These are phyloP conservation scores for Xylariaceae sp. DNA, from an alignment of 2,329 filamentous ascomycete species.

Conservation along the genomic window DNA sequence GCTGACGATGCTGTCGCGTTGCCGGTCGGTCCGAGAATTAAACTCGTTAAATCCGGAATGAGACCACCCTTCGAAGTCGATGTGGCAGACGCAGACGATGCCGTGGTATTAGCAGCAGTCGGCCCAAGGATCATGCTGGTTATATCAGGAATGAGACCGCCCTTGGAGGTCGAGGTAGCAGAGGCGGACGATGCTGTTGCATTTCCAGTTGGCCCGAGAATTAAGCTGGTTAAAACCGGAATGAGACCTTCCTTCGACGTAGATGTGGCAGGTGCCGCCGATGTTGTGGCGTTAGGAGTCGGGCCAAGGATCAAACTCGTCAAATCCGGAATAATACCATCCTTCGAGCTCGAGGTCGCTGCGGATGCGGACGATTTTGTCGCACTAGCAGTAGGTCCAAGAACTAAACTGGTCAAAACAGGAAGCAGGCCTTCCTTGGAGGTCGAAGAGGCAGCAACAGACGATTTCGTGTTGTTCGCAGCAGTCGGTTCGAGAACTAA, in stretches of 20 bases:
- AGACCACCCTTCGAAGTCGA: background rate
- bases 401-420: constrained; percentile 6
- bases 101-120: background rate
- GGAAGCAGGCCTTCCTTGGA: constrained; percentile 1
- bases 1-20: constrained; percentile 12
- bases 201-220: constrained; percentile 11
- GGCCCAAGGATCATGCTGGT: background rate
- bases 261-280: constrained; percentile 10
- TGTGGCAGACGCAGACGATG: background rate
- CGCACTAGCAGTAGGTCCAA: constrained; percentile 12
- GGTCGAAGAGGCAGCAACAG: background rate
- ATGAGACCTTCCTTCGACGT: background rate
- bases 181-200: constrained; percentile 14
- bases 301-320: no score
- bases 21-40: background rate
- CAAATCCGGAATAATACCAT: no score
- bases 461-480: constrained; percentile 18
- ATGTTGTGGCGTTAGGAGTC: background rate
- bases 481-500: constrained; percentile 6
- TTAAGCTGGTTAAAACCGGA: background rate
- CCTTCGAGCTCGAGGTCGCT: no score
- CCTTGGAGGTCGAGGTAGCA: background rate
- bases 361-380: constrained; percentile 1
- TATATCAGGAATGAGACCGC: background rate
- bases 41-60: background rate